These are phyloP conservation scores for Alternaria novae-zelandiae DNA, from an alignment of 2,329 filamentous ascomycete species.

Conservation along the genomic window DNA sequence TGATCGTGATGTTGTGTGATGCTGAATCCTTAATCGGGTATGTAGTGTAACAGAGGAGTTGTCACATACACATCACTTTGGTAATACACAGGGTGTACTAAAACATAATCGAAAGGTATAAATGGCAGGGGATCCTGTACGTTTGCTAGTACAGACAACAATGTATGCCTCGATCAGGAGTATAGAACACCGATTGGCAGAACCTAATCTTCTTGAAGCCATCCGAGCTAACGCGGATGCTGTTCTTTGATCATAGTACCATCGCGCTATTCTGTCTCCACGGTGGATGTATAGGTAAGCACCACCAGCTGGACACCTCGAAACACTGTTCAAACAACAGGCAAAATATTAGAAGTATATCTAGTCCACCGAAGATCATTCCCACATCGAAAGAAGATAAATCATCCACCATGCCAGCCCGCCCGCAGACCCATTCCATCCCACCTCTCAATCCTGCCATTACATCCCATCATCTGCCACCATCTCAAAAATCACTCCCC, in stretches of 20 bases:
- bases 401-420: background rate
- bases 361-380: background rate
- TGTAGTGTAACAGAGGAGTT: background rate
- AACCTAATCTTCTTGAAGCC: background rate
- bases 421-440: background rate
- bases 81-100: background rate
- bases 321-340: background rate
- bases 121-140: background rate
- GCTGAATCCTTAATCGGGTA: background rate
- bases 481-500: conserved; percentile 16
- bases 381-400: background rate
- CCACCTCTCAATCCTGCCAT: background rate
- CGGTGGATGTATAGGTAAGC: accelerated
- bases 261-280: background rate
- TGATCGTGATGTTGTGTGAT: background rate
- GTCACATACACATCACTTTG: background rate
- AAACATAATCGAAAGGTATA: background rate
- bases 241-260: background rate
- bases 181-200: background rate
- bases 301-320: background rate
- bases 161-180: background rate
- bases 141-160: background rate
- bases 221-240: background rate
- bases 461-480: background rate
- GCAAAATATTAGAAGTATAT: background rate